A percentile compares a stretch with the other conserved stretches of the same genome.
These are phyloP conservation scores for Pythium oligandrum DNA, from an alignment of 352 stramenopile species.

Conservation along the genomic window DNA sequence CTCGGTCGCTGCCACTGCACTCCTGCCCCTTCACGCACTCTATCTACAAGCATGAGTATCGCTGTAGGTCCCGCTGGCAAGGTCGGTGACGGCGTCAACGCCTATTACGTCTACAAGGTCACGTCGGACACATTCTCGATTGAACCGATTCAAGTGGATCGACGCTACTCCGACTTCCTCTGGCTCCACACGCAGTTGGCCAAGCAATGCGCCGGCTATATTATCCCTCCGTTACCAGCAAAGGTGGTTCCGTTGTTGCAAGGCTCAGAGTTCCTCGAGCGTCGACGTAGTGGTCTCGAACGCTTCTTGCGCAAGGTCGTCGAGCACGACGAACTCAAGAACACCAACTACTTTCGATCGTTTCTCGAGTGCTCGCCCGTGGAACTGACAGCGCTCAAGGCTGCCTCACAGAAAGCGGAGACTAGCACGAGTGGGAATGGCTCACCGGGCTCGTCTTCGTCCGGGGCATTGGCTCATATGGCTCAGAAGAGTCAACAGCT, in stretches of 20 bases:
- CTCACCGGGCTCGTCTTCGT: neutral
- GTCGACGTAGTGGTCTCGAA: slow-evolving; percentile 66
- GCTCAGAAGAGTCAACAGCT: slow-evolving; percentile 65
- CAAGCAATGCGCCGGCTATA: slow-evolving; percentile 75
- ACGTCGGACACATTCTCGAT: slow-evolving; percentile 44
- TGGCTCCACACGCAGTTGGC: slow-evolving; percentile 73
- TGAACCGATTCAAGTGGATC: slow-evolving; percentile 48
- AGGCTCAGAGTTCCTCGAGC: slow-evolving; percentile 75
- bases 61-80: slow-evolving; percentile 66
- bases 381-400: slow-evolving; percentile 69
- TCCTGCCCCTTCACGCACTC: too few relatives aligned
- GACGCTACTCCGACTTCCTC: slow-evolving; percentile 82
- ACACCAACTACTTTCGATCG: slow-evolving; percentile 59
- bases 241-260: slow-evolving; percentile 79
- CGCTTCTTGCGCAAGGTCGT: slow-evolving; percentile 77
- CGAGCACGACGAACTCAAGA: slow-evolving; percentile 66
- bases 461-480: slow-evolving; percentile 15
- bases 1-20: too few relatives aligned
- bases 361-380: slow-evolving; percentile 77
- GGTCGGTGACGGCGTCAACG: slow-evolving; percentile 80
- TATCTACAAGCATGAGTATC: slow-evolving; percentile 28
- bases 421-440: neutral
- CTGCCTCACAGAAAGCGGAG: slow-evolving; percentile 21
- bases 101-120: slow-evolving; percentile 80
- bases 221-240: slow-evolving; percentile 74